Evolutionary conservation across 2,329 filamentous ascomycete genomes (phyloP), one percentile per base, ranked within the genome.

Genomic region (Neoarthrinium moseri): DNA sequence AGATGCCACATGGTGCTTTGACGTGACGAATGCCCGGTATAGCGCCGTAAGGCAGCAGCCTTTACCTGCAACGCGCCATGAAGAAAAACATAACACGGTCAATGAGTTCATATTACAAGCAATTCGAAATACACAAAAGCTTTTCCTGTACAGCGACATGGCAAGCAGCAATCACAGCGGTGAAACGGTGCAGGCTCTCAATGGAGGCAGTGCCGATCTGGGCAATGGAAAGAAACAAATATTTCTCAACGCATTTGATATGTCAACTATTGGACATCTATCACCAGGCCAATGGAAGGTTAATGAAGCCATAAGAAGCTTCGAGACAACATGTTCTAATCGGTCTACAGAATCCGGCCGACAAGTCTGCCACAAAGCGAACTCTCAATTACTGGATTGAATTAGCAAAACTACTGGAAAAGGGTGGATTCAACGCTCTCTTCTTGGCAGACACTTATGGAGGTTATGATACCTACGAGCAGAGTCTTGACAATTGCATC

Each of bases 201-300:
- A 29, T 29, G n/a, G 8, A 29, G 26, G n/a, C 26, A 35, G 18
- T 15, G 32, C 10, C 17, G 17, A 11, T 5, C n/a, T 39, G 13
- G 33, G 22, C 8, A 48, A 56, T 23, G 56, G 51, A 5, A 77
- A 73, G 57, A 80, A 78, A 53, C 70, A 77, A 21, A 83, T 84
- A 12, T 57, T 84, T 5, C 66, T 85, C 37, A 85, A 84, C 65
- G 81, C 81, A 3, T 84, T 85, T 52, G 81, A 84, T 48, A 84
- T 84, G 80, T 80, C 73, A 2, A 84, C 81, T 0, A 72, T 84
- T 5, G 81, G 81, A 3, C 83, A 86, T 58, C 58, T 86, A 26
- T 81, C 78, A 0, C 81, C 81, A 1, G 83, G 83, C 1, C 82
- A 86, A 64, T 86, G 83, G 83, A 85, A 83, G 67, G 78, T 78